A percentile compares a stretch with the other conserved stretches of the same genome.
Evolutionary conservation across 225 moss, liverwort and hornwort genomes (phyloP).

Genomic region (Neckera pumila): DNA sequence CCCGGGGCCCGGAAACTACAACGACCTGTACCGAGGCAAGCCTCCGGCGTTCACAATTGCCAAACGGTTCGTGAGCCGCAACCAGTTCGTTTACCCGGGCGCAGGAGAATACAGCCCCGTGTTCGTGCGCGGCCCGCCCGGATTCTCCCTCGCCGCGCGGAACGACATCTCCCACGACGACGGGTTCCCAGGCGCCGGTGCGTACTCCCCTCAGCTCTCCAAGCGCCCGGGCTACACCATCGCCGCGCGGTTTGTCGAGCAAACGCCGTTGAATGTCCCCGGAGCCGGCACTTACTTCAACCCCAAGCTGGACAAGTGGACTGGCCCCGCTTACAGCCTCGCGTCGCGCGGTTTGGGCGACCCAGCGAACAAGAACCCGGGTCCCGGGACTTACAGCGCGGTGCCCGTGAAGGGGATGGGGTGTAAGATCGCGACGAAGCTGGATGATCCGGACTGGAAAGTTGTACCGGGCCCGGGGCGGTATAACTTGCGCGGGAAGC

Average conservation of each 20-base stretch:
- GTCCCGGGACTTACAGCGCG: slow-evolving; percentile 2
- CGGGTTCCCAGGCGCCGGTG: slow-evolving; percentile 19
- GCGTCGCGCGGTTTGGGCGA: neutral
- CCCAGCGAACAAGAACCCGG: neutral
- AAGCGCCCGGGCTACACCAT: slow-evolving; percentile 3
- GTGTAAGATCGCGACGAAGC: slow-evolving; percentile 3
- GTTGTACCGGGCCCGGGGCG: slow-evolving; percentile 14
- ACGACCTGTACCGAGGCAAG: neutral
- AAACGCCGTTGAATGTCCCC: neutral
- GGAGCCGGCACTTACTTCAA: slow-evolving; percentile 28
- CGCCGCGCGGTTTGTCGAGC: neutral
- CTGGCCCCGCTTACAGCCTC: slow-evolving; percentile 22
- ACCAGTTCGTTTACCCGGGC: neutral
- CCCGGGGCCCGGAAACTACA: slow-evolving; percentile 27
- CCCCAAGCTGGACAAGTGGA: slow-evolving; percentile 14
- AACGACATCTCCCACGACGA: neutral
- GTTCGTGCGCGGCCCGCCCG: slow-evolving; percentile 7
- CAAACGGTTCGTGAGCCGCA: neutral
- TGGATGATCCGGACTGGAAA: neutral
- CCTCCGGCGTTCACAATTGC: slow-evolving; percentile 15
- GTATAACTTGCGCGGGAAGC: slow-evolving; percentile 7
- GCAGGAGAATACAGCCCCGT: slow-evolving; percentile 24
- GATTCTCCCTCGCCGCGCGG: slow-evolving; percentile 4
- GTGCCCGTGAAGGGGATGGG: neutral
- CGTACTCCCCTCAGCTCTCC: slow-evolving; percentile 3